phyloP scores from a whole-genome alignment of 148 eudicot species.

The Vaccinium darrowii region DNA sequence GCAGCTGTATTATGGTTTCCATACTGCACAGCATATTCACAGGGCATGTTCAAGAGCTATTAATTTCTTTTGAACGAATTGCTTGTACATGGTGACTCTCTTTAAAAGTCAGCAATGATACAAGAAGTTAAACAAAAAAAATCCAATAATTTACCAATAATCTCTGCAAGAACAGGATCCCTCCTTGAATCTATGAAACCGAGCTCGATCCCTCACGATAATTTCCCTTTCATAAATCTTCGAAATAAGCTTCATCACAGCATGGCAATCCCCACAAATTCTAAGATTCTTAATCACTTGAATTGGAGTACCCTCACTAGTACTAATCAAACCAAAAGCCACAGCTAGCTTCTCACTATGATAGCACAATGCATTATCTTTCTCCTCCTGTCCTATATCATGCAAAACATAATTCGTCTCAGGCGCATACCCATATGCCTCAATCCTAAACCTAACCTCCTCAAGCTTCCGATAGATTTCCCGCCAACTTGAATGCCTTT shows the following conservation, averaged over 20 bases:
- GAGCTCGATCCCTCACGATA: slow-evolving; percentile 73
- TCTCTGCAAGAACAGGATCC: slow-evolving; percentile 84
- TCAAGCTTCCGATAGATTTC: slow-evolving; percentile 70
- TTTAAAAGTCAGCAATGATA: background rate
- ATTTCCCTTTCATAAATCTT: slow-evolving; percentile 69
- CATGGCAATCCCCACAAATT: slow-evolving; percentile 94
- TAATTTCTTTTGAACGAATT: slow-evolving; percentile 3
- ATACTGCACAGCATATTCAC: background rate
- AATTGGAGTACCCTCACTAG: slow-evolving; percentile 43
- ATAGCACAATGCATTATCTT: slow-evolving; percentile 62
- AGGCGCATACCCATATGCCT: slow-evolving; percentile 62
- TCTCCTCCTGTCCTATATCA: slow-evolving; percentile 87
- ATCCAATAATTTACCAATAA: slow-evolving; percentile 43
- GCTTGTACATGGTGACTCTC: background rate
- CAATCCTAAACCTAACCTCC: slow-evolving; percentile 58
- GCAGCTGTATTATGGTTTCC: background rate
- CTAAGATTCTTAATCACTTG: slow-evolving; percentile 79
- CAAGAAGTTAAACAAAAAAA: background rate
- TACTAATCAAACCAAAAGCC: slow-evolving; percentile 73
- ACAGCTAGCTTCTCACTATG: slow-evolving; percentile 91
- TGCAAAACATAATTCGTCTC: slow-evolving; percentile 79
- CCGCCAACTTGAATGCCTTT: slow-evolving; percentile 47
- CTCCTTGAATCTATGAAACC: slow-evolving; percentile 73
- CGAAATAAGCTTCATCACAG: slow-evolving; percentile 67
- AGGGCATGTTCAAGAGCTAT: background rate